Conservation (phyloP, 305 asterid genomes). For the Caryopteris hybrid region DNA sequence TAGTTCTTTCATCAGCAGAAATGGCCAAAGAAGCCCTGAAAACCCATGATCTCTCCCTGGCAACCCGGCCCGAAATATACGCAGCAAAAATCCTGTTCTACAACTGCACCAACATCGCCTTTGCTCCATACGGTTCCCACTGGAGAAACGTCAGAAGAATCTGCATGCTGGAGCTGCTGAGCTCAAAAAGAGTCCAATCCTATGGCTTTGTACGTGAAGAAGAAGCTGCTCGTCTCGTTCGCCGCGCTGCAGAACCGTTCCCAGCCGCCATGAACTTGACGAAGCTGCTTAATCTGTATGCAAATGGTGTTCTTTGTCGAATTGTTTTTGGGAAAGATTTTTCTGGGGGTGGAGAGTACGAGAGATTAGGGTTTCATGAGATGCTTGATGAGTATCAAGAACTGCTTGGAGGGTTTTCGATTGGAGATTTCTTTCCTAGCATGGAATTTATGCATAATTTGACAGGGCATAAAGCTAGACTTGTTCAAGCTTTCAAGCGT, state of each 20-base stretch:
- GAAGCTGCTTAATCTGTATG: constrained; percentile 34
- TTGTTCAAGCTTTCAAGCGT: constrained; percentile 28
- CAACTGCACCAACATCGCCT: constrained; percentile 36
- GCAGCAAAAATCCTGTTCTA: constrained; percentile 49
- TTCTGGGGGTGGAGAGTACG: constrained; percentile 43
- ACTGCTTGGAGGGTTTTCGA: constrained; percentile 49
- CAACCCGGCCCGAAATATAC: constrained; percentile 43
- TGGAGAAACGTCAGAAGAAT: constrained; percentile 49
- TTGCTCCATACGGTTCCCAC: constrained; percentile 43
- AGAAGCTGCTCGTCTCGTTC: constrained; percentile 39
- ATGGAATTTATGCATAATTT: constrained; percentile 48
- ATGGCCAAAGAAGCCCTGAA: constrained; percentile 45
- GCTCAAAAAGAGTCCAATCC: constrained; percentile 43
- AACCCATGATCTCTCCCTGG: constrained; percentile 41
- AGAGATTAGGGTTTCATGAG: constrained; percentile 38
- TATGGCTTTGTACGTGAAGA: constrained; percentile 37
- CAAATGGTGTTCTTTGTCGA: constrained; percentile 49
- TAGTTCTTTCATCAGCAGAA: constrained; percentile 42
- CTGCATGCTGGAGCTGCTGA: constrained; percentile 38
- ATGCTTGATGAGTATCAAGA: constrained; percentile 52
- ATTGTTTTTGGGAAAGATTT: constrained; percentile 48
- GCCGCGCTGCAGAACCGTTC: constrained; percentile 27
- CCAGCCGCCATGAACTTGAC: constrained; percentile 20
- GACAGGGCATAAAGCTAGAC: constrained; percentile 40
- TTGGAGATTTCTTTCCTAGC: constrained; percentile 63